Percentiles rank a stretch among this genome's conserved stretches.
Evolutionary conservation across 495 filamentous ascomycete species (phyloP).

Genomic region (Hyphodiscus hymeniophilus): DNA sequence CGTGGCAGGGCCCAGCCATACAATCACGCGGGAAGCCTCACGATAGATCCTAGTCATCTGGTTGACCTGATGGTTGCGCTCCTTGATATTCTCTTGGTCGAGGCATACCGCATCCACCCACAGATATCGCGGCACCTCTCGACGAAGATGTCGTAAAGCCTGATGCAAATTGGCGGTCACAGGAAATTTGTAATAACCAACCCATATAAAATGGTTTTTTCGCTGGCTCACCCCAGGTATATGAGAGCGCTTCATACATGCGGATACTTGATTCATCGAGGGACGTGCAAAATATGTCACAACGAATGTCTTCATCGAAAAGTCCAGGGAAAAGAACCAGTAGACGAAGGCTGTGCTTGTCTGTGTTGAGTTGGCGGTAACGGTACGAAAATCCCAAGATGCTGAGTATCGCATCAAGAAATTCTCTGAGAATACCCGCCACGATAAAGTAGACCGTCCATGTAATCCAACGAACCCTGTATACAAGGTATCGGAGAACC

Average conservation of each 20-base stretch:
- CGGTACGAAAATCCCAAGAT: neutral
- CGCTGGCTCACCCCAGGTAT: slow-evolving; percentile 17
- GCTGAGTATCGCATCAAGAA: neutral
- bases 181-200: neutral
- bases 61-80: slow-evolving; percentile 15
- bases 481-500: neutral
- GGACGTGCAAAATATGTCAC: neutral
- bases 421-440: neutral
- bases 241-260: slow-evolving; percentile 11
- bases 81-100: slow-evolving; percentile 9
- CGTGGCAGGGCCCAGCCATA: slow-evolving; percentile 2
- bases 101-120: slow-evolving; percentile 12
- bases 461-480: neutral
- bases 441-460: neutral
- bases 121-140: slow-evolving; percentile 3
- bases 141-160: slow-evolving; percentile 8
- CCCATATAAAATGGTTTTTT: slow-evolving; percentile 1
- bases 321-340: neutral
- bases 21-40: slow-evolving; percentile 6
- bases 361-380: neutral
- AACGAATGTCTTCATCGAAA: neutral
- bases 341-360: neutral
- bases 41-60: slow-evolving; percentile 15
- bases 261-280: neutral
- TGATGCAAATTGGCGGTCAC: slow-evolving; percentile 12